Percentiles rank a stretch among this genome's conserved stretches.
Conservation (phyloP, 768 basidiomycete species). For the Lactifluus volemus region DNA sequence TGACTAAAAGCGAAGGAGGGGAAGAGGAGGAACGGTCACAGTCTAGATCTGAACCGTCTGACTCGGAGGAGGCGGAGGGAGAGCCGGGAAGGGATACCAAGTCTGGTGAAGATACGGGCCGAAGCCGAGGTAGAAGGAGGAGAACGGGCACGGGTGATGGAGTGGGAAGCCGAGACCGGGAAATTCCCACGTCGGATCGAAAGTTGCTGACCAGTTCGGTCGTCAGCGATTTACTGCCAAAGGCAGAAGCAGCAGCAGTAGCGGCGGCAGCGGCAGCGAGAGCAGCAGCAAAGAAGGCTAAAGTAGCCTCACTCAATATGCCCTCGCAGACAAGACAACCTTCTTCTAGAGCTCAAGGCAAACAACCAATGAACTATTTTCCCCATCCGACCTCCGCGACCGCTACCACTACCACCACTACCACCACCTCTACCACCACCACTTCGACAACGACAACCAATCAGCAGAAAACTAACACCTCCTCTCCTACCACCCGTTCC, state of each 20-base stretch:
- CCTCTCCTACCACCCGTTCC: constrained; percentile 27
- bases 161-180: background rate
- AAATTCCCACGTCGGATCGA: constrained; percentile 12
- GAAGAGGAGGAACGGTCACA: constrained; percentile 1
- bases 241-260: constrained; percentile 20
- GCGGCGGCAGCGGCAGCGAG: background rate
- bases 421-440: constrained; percentile 21
- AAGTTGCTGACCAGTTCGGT: constrained; percentile 12
- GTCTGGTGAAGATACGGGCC: background rate
- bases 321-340: constrained; percentile 25
- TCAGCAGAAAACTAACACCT: constrained; percentile 20
- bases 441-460: background rate
- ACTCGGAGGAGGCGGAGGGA: background rate
- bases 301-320: constrained; percentile 20
- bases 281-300: background rate
- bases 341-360: constrained; percentile 75
- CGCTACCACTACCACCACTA: constrained; percentile 22
- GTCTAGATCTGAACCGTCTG: background rate
- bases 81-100: background rate
- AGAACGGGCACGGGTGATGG: background rate
- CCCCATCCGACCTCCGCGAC: constrained; percentile 26
- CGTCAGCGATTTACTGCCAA: constrained; percentile 12
- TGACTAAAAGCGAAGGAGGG: background rate
- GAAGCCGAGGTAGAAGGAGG: background rate
- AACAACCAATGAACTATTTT: constrained; percentile 83